Base-by-base conservation (phyloP, 306 rosid species). In the Cicer yamashitae region DNA sequence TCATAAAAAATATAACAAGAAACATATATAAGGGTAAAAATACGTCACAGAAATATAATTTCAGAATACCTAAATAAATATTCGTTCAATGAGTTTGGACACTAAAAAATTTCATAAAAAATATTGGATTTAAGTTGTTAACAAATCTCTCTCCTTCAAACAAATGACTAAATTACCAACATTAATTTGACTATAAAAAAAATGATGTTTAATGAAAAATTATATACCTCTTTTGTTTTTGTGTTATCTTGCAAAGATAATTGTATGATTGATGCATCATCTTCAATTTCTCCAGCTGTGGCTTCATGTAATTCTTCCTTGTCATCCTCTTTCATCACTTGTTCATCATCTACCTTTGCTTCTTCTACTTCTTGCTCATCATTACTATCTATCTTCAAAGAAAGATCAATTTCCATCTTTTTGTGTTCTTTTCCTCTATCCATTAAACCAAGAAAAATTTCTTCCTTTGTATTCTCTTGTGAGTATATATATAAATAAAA, bases 371-470 rank as follows among this genome's bases (percentile, higher is more conserved):
- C 69, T 46, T 75, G 77, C 14, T 51, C 73, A 71, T 64, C 43
- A 7, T 60, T 43, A 8, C 43, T 6, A 72, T 87, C 89, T 8
- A 93, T 87, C 74, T 86, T 87, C 81, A 89, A 85, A 74, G 96
- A 88, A 13, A 93, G 92, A 93, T 91, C 85, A 77, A 89, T 70
- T 46, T 89, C 92, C 92, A 91, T 86, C 53, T 74, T 77, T 15
- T 57, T 34, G 46, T 34, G 53, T 44, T 80, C 59, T 80, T 81
- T 48, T 44, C 63, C 72, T 78, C 72, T 85, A 40, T 77, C 86
- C 83, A 85, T 82, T 77, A 70, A 77, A 86, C 78, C 78, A 80
- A 82, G 81, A 17, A 83, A 80, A 87, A 67, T 74, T 71, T 62
- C 67, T 34, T 62, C 20, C 8, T 77, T 76, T 77, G 77, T 75